Evolutionary conservation across 2,329 filamentous ascomycete genomes (phyloP), one percentile per base, ranked within the genome.

Genomic region (Cytospora paraplurivora): DNA sequence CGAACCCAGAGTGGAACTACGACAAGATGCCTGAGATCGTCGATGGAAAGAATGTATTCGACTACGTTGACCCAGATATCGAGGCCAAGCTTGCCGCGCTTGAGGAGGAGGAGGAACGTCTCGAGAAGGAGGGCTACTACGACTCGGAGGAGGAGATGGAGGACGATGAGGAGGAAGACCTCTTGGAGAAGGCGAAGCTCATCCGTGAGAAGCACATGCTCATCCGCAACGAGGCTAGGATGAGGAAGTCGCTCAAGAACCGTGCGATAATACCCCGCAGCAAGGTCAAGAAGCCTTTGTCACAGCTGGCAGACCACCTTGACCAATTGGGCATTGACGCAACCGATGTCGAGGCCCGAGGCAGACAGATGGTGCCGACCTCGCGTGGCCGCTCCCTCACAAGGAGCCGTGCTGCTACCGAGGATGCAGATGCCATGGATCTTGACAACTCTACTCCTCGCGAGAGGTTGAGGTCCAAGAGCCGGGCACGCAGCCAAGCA

Each of bases 211-310:
- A 98, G 87, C 89, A 92, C 71, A 85, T 89, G 67, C 83, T 97
- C 67, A 95, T 98, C 79, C 88, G 91, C 74, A 98, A 98, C 78
- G 95, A 96, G 72, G 91, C 92, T 67, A 91, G 91, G 80, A 93
- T 96, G 89, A 91, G 92, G 79, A 98, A 97, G 83, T 90, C 89
- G 50, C 87, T 99, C 76, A 98, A 99, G 89, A 99, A 99, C 83
- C 88, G 93, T 70, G 94, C 95, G 67, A 85, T 94, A 70, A 96
- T 99, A 68, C 96, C 95, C 32, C 88, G 95, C 72, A 90, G 88
- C 70, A 85, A 87, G 69, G 87, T 89, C 75, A 86, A 92, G 76
- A 92, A 93, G 81, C 89, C 91, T 67, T 82, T 97, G 59, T 90
- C 91, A 27, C 88, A 96, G 76, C 92, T 98, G 85, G 90, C 96